Evolutionary conservation across 163 green algal genomes (phyloP), one percentile per base, ranked within the genome.

Genomic region (Prototheca stagnorum): DNA sequence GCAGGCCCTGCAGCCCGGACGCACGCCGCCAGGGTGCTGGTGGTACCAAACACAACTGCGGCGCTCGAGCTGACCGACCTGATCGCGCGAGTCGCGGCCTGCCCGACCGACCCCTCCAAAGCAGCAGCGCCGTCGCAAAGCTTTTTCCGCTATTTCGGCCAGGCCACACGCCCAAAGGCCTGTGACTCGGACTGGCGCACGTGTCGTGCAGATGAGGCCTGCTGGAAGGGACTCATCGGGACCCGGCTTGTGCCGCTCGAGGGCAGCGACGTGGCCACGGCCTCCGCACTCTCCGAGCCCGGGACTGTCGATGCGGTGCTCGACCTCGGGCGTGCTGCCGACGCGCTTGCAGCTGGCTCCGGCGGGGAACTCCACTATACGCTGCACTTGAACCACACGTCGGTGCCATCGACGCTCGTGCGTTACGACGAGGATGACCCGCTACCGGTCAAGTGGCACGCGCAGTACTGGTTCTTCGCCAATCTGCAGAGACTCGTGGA

Each of bases 311-410:
- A 37, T 12, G 31, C 31, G 31, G 31, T 37, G 31, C 11, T 37
- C 11, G 31, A 37, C 12, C 12, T 37, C 11, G 12, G 11, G 11
- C 31, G 12, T 9, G 31, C 31, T 9, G 31, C 11, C 31, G 31
- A 37, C 11, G 31, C 31, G 31, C 11, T 37, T 9, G 31, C 11
- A 37, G 11, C 31, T 37, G 31, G 31, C 11, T 37, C 31, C 31
- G 31, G n/a, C n/a, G n/a, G n/a, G n/a, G n/a, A n/a, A n/a, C 31
- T 37, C 12, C 31, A 12, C 8, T 88, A 84, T 62, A 57, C 43
- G 0, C 52, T 90, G n/a, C 59, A 72, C 4, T 69, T 84, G 55
- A 88, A 91, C 55, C 70, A 81, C 70, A 84, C 62, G 21, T 57
- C 73, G 28, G 57, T 84, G 53, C 77, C 77, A 2, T 58, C 65